Evolutionary conservation across 768 basidiomycete genomes (phyloP), one percentile per base, ranked within the genome.

Genomic region (Flagelloscypha sp.): DNA sequence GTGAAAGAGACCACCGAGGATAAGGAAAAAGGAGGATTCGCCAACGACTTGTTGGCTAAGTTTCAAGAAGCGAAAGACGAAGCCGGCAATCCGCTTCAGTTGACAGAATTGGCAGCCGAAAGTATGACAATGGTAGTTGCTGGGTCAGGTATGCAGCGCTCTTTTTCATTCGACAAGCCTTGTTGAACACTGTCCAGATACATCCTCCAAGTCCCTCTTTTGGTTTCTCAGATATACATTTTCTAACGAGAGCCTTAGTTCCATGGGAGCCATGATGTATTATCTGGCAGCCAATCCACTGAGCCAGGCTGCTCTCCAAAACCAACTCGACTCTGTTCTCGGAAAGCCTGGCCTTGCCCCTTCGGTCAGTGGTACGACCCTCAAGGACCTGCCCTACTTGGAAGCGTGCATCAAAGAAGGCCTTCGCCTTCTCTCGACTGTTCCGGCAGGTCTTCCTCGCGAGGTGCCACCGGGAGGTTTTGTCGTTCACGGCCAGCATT

Each of bases 251-350:
- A 16, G 13, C 31, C 17, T 27, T 33, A 76, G 74, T 54, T 78
- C 78, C 9, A 75, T 75, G 6, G 79, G 79, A 40, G 80, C 77
- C 13, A 76, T 82, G 47, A 63, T 74, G 8, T 81, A 76, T 55
- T 68, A 76, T 48, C 62, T 82, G 40, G 73, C 76, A 0, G 51
- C 52, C 17, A 65, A 74, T 48, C 72, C 63, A 5, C 40, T 43
- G 7, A 69, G 59, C 5, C 72, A 79, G 45, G 50, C 54, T 32
- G 70, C 70, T 42, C 64, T 82, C 8, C 74, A 76, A 35, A 56
- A 56, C 27, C 79, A 81, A 40, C 66, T 82, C 8, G 78, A 81
- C 48, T n/a, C n/a, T n/a, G n/a, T n/a, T n/a, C n/a, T n/a, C n/a
- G n/a, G 64, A 69, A 15, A 69, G 67, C 3, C 61, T 80, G 6